Base-by-base conservation (phyloP, 768 basidiomycete genomes). In the Leucocoprinus birnbaumii region DNA sequence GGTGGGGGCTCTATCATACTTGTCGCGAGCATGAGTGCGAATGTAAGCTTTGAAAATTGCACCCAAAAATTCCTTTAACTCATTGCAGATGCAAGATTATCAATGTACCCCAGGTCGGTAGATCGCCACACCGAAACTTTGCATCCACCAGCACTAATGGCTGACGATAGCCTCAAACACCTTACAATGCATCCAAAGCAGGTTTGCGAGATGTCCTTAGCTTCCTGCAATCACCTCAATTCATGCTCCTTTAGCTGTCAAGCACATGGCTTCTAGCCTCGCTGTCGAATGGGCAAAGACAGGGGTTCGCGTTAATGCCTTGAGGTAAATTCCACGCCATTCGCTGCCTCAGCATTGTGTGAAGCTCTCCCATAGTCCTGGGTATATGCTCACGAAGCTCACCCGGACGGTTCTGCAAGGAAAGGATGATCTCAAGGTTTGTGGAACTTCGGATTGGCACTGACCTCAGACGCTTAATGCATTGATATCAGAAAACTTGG, bases 211-310 rank as follows among this genome's bases (percentile, higher is more conserved):
- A 53, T 40, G 21, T 19, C 25, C 25, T 44, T 22, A 44, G 24
- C 11, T 19, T n/a, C 19, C 19, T 13, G 4, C 16, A n/a, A n/a
- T n/a, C n/a, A n/a, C n/a, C n/a, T n/a, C n/a, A n/a, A n/a, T n/a
- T n/a, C n/a, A n/a, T n/a, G n/a, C n/a, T n/a, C 31, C 43, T 37
- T 9, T 55, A 89, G 88, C 94, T 46, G 94, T 98, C 31, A 87
- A 89, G 62, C 95, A 98, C 65, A 91, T 98, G 91, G 93, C 93
- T 11, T 77, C 90, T 1, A 91, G 88, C 61, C 78, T 98, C 31
- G 95, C 89, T 1, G 93, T 98, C 22, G 96, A 98, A 73, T 98
- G 95, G 94, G 96, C 96, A 0, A 89, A 86, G 68, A 83, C 87
- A 60, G 86, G 86, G 45, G 86, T 95, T 56, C 83, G 94, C 51